Conservation (phyloP, 1,139 yeast species). For the Torulaspora pretoriensis region DNA sequence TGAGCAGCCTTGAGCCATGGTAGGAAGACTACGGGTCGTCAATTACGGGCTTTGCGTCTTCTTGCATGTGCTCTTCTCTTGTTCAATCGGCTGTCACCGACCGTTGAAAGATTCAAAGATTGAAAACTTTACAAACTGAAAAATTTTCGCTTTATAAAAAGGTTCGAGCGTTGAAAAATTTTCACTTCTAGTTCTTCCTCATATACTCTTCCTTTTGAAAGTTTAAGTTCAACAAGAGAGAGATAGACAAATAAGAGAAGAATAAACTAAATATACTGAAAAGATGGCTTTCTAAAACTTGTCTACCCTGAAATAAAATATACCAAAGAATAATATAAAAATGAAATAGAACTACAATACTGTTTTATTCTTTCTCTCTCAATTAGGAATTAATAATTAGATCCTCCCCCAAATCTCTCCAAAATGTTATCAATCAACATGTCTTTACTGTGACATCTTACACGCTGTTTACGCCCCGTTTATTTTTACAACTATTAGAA, state of each 20-base stretch:
- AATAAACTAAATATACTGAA: neutral
- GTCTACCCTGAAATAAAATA: neutral
- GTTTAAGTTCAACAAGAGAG: neutral
- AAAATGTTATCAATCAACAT: constrained; percentile 4
- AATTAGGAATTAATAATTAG: neutral
- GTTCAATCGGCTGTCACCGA: too few species aligned
- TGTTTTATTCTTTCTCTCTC: constrained; percentile 5
- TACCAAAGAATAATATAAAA: neutral
- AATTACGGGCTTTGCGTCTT: neutral
- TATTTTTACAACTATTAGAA: neutral
- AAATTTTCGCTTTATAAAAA: neutral
- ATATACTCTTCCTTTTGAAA: neutral
- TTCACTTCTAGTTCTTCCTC: neutral
- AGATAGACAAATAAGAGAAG: constrained; percentile 4
- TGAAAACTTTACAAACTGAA: too few species aligned
- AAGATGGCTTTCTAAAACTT: constrained; percentile 4
- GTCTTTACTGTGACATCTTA: constrained; percentile 9
- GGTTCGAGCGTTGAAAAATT: neutral
- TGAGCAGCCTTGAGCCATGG: neutral
- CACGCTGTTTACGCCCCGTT: neutral
- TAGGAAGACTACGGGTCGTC: neutral
- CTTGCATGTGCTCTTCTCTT: too few species aligned
- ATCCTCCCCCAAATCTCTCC: neutral
- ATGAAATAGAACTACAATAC: constrained; percentile 6
- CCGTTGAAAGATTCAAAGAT: too few species aligned